These are phyloP conservation scores for Neofusicoccum laricinum DNA, from an alignment of 2,329 filamentous ascomycete species.

Conservation along the genomic window DNA sequence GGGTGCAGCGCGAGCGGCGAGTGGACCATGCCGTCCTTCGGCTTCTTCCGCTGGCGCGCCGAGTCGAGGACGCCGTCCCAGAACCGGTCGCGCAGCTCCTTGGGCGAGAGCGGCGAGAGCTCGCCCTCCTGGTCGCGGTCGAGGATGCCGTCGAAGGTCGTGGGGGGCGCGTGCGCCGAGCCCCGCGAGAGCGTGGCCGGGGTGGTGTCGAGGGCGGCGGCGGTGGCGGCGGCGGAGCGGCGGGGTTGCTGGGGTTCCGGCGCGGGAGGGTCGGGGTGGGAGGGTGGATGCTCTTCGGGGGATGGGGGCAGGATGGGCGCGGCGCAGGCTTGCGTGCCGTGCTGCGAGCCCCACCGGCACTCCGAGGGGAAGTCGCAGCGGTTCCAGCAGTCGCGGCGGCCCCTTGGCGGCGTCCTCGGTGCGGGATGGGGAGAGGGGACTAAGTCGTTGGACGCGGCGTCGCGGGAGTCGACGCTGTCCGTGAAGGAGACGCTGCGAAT, in stretches of 20 bases:
- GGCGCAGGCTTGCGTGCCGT: not conserved
- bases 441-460: not conserved
- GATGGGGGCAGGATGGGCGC: not conserved
- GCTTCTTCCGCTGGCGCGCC: constrained; percentile 24
- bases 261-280: not conserved
- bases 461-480: no score
- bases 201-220: not conserved
- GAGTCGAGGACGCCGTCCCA: constrained; percentile 28
- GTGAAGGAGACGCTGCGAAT: constrained; percentile 19
- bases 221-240: no score
- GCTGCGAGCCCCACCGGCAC: constrained; percentile 38
- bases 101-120: constrained; percentile 16
- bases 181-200: not conserved
- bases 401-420: constrained; percentile 20
- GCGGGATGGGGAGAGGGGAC: constrained; percentile 1
- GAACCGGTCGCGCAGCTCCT: constrained; percentile 23
- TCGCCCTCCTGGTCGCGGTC: constrained; percentile 17
- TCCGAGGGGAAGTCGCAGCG: constrained; percentile 47
- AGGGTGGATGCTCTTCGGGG: not conserved
- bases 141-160: constrained; percentile 22
- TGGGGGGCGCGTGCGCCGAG: not conserved
- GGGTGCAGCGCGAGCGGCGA: constrained; percentile 22
- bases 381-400: constrained; percentile 40
- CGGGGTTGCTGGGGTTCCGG: not conserved
- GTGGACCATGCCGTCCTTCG: not conserved